Evolutionary conservation across 2,329 filamentous ascomycete species (phyloP).

Genomic region (Alternaria brassicicola): DNA sequence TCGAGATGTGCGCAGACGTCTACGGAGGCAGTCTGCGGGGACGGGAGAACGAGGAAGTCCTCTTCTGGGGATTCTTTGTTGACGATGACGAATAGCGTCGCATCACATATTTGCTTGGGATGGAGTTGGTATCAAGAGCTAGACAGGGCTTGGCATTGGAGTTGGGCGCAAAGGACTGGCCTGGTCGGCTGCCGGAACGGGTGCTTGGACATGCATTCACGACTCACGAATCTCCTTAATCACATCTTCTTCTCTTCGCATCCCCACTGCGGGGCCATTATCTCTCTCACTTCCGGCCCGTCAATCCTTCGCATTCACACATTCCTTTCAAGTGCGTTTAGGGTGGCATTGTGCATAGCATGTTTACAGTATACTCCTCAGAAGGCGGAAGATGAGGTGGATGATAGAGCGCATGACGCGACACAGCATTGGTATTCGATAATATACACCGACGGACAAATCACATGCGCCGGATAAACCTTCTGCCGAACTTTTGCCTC

Average conservation of each 20-base stretch:
- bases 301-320: slow-evolving; percentile 22
- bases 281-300: slow-evolving; percentile 14
- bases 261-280: slow-evolving; percentile 7
- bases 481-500: slow-evolving; percentile 22
- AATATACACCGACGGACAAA: slow-evolving; percentile 27
- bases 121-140: slow-evolving; percentile 30
- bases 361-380: slow-evolving; percentile 18
- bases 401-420: slow-evolving; percentile 30
- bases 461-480: slow-evolving; percentile 29
- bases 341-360: slow-evolving; percentile 32
- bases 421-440: slow-evolving; percentile 19
- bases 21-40: slow-evolving; percentile 40
- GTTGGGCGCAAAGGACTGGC: slow-evolving; percentile 38
- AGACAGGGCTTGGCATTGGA: slow-evolving; percentile 38
- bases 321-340: slow-evolving; percentile 3
- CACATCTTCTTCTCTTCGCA: slow-evolving; percentile 18
- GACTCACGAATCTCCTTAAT: slow-evolving; percentile 45
- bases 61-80: slow-evolving; percentile 47
- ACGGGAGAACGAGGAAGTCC: slow-evolving; percentile 43
- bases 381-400: slow-evolving; percentile 29
- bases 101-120: slow-evolving; percentile 24
- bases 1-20: slow-evolving; percentile 47
- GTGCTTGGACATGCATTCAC: slow-evolving; percentile 38
- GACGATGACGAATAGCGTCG: slow-evolving; percentile 37
- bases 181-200: slow-evolving; percentile 24